Evolutionary conservation across 2,329 filamentous ascomycete species (phyloP), one percentile per base, ranked within the genome.

Genomic region (Chaetomium globosum): DNA sequence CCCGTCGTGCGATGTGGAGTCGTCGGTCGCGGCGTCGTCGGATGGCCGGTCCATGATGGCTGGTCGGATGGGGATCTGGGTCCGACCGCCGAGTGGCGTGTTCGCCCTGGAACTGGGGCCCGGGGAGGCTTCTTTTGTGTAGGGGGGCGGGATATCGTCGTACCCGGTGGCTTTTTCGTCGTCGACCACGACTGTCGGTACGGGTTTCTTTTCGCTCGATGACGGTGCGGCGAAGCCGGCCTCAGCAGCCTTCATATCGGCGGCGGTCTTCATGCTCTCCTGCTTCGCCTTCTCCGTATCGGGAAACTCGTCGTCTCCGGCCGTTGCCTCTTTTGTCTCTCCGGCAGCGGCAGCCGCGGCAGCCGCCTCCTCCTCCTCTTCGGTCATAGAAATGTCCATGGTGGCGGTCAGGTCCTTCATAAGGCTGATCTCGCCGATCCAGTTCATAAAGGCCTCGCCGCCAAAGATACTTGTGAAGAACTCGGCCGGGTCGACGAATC

Each of bases 391-490:
- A 71, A 99, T 98, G 74, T 99, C 95, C 94, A 99, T 98, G 53
- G 93, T 97, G 74, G 93, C 92, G 21, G 94, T 98, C 62, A 99
- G 84, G 75, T 99, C 95, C 81, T 97, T 98, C 91, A 99, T 97
- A 65, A 99, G 87, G 59, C 92, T 95, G 72, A 99, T 97, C 83
- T 99, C 95, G 71, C 95, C 95, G 74, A 99, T 98, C 83, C 95
- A 92, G 81, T 99, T 94, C 67, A 90, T 83, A 74, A 99, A 99
- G 13, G 94, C 93, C 73, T 97, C 94, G 67, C 95, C 95, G 72
- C 95, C 95, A 75, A 99, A 99, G 72, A 99, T 99, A 82, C 93
- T 96, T 74, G 91, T 91, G 80, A 99, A 99, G 85, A 99, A 99
- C 79, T 99, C 95, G 69, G 93, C 86, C 1, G 95, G 95, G 77